Percentiles rank a stretch among this genome's conserved stretches.
These are phyloP conservation scores for Limnomonas spitsbergensis DNA, from an alignment of 139 green algal species.

Conservation along the genomic window DNA sequence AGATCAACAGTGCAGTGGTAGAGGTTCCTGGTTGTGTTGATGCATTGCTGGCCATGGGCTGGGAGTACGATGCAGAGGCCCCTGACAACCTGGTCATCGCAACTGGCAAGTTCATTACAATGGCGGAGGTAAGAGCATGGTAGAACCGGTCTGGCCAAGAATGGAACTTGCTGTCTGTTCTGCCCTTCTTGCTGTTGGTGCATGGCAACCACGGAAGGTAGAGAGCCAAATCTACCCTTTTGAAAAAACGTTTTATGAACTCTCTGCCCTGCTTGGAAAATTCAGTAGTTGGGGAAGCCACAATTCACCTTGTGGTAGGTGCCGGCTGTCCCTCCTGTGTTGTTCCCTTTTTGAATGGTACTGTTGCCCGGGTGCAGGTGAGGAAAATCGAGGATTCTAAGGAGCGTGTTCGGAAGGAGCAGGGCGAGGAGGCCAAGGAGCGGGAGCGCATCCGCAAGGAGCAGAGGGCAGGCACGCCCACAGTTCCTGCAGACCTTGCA, in stretches of 20 bases:
- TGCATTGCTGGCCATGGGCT: background rate
- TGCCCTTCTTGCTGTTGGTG: too few relatives aligned
- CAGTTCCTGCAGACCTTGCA: background rate
- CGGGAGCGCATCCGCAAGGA: background rate
- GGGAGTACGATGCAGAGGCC: background rate
- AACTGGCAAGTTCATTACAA: background rate
- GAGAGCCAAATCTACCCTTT: too few relatives aligned
- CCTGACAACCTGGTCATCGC: background rate
- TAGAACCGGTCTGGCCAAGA: too few relatives aligned
- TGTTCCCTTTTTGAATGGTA: too few relatives aligned
- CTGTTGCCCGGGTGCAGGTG: too few relatives aligned
- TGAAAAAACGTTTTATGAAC: too few relatives aligned
- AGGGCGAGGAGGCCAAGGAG: background rate
- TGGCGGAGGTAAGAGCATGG: background rate
- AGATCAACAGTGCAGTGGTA: background rate
- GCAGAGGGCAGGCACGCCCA: background rate
- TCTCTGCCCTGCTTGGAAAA: too few relatives aligned
- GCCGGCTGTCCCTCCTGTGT: too few relatives aligned
- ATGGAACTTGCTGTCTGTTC: too few relatives aligned
- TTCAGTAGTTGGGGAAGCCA: too few relatives aligned
- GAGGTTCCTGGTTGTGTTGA: background rate
- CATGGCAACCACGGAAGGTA: too few relatives aligned
- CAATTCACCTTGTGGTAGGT: too few relatives aligned
- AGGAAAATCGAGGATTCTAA: background rate
- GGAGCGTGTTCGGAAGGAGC: background rate